These are phyloP conservation scores for Ustilago trichophora DNA, from an alignment of 1,284 basidiomycete species.

Conservation along the genomic window DNA sequence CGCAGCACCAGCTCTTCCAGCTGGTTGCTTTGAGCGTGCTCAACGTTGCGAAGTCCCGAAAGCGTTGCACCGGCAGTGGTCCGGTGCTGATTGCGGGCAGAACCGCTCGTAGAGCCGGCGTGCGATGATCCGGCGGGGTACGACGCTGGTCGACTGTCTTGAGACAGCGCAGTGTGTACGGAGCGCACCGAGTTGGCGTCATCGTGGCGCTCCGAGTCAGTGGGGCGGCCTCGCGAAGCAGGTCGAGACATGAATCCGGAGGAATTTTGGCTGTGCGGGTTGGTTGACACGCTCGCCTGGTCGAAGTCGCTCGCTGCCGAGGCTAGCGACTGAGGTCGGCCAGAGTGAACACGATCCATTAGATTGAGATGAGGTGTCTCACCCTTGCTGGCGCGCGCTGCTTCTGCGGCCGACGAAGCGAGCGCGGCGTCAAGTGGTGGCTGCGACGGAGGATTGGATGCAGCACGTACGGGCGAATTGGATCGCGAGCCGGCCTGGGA, in stretches of 20 bases:
- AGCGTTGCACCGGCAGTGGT: constrained; percentile 21
- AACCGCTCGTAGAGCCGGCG: constrained; percentile 33
- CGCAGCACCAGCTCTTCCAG: constrained; percentile 70
- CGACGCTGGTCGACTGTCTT: constrained; percentile 51
- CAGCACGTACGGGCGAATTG: constrained; percentile 48
- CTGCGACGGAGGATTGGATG: constrained; percentile 10
- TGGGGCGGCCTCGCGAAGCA: constrained; percentile 22
- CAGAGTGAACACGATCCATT: constrained; percentile 35
- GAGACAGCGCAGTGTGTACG: constrained; percentile 50
- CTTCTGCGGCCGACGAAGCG: constrained; percentile 24
- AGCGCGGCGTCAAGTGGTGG: constrained; percentile 6
- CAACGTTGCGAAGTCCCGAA: constrained; percentile 52
- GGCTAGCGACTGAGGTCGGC: constrained; percentile 33
- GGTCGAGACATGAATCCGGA: constrained; percentile 34
- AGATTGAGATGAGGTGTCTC: constrained; percentile 36
- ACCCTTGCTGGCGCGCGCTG: constrained; percentile 10
- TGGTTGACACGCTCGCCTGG: constrained; percentile 41
- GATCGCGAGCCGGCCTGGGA: constrained; percentile 63
- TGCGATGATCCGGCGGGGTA: constrained; percentile 50
- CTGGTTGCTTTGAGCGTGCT: constrained; percentile 66
- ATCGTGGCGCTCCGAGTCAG: constrained; percentile 26
- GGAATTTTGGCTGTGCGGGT: constrained; percentile 37
- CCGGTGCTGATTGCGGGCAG: constrained; percentile 25
- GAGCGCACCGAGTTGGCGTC: constrained; percentile 41
- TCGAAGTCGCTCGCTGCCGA: constrained; percentile 35